Percentiles rank a stretch among this genome's conserved stretches.
Conservation (phyloP, 2,329 filamentous ascomycete species). For the Xylaria sp. region DNA sequence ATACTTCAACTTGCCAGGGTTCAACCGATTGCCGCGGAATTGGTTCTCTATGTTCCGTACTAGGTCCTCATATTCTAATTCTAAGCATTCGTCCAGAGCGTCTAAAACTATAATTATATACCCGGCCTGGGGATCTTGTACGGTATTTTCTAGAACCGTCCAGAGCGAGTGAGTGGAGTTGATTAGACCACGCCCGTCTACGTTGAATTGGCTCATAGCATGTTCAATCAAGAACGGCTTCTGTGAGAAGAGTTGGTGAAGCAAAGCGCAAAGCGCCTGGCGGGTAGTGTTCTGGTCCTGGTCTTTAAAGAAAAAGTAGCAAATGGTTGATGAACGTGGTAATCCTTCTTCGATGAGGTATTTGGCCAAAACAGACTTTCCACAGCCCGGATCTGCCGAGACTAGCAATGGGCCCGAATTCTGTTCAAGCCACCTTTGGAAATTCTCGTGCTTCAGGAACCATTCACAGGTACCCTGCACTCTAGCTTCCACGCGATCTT, state of each 20-base stretch:
- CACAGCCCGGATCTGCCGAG: conserved; percentile 36
- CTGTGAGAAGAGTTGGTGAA: conserved; percentile 32
- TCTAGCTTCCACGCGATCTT: conserved; percentile 29
- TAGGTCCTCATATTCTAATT: conserved; percentile 18
- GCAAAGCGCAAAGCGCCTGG: conserved; percentile 30
- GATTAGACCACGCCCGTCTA: conserved; percentile 10
- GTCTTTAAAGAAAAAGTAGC: conserved; percentile 37
- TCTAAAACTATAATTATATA: conserved; percentile 32
- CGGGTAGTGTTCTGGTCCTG: conserved; percentile 32
- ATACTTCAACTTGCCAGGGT: conserved; percentile 15
- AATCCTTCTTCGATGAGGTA: conserved; percentile 30
- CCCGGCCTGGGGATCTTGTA: conserved; percentile 27
- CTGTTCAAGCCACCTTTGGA: conserved; percentile 21
- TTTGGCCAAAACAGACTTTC: conserved; percentile 37
- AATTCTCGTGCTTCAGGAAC: conserved; percentile 31
- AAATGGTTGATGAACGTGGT: conserved; percentile 24
- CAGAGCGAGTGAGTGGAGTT: conserved; percentile 25
- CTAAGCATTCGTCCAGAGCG: conserved; percentile 33
- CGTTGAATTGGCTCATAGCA: conserved; percentile 3
- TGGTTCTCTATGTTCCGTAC: conserved; percentile 14
- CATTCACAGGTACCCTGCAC: conserved; percentile 29
- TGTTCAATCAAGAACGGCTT: conserved; percentile 25
- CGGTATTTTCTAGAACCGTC: conserved; percentile 12
- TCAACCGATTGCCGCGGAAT: conserved; percentile 1
- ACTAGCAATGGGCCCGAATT: conserved; percentile 31